These are phyloP conservation scores for Starmera quercuum DNA, from an alignment of 805 yeast genomes.

Conservation along the genomic window DNA sequence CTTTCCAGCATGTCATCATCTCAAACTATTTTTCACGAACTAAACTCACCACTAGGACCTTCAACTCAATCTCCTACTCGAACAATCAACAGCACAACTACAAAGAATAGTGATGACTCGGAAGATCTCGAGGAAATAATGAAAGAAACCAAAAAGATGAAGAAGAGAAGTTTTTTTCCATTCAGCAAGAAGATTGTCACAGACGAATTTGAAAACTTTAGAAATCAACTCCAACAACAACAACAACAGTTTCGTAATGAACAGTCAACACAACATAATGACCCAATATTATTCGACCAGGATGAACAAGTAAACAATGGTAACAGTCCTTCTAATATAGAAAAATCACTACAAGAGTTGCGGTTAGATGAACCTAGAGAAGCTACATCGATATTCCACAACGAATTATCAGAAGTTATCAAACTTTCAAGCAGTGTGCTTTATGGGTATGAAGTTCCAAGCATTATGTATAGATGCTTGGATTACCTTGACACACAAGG, in stretches of 20 bases:
- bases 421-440: conserved; percentile 42
- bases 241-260: conserved; percentile 19
- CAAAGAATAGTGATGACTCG: conserved; percentile 7
- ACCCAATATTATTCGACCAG: neutral
- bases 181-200: conserved; percentile 30
- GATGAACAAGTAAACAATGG: neutral
- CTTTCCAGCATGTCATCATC: neutral
- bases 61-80: conserved; percentile 3
- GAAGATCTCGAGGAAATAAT: conserved; percentile 17
- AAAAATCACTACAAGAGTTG: conserved; percentile 23
- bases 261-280: conserved; percentile 3
- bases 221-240: conserved; percentile 29
- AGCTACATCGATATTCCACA: conserved; percentile 55
- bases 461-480: conserved; percentile 69
- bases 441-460: conserved; percentile 47
- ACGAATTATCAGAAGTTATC: conserved; percentile 46
- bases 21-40: neutral
- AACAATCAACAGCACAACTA: conserved; percentile 2
- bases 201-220: conserved; percentile 18
- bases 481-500: conserved; percentile 56
- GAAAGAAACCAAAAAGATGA: conserved; percentile 36
- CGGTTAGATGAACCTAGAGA: conserved; percentile 12
- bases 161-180: conserved; percentile 55
- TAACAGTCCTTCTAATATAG: conserved; percentile 15
- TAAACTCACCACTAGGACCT: no score